Evolutionary conservation across 768 basidiomycete genomes (phyloP), one percentile per base, ranked within the genome.

Genomic region (Boletus reticuloceps): DNA sequence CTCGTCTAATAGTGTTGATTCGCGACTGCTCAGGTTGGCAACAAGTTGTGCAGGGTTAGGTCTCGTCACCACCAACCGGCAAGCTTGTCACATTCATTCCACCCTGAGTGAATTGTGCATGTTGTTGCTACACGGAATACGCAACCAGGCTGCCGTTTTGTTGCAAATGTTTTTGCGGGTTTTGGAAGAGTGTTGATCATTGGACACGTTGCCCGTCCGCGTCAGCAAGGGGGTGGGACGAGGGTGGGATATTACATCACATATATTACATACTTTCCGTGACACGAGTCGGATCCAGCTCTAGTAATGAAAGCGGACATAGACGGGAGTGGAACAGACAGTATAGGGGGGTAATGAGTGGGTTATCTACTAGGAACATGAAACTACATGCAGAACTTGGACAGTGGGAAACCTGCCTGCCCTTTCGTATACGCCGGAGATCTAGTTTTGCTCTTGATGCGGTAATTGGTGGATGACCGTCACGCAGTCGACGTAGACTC

Each of bases 171-270:
- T 42, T 25, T 22, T 10, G 25, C 42, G 16, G 10, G 36, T 25
- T 44, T 12, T 25, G 7, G 17, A 17, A 11, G n/a, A 53, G 43
- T 3, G 20, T 41, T 40, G 51, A 56, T 57, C 31, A 38, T 45
- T 14, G 50, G 38, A 52, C 61, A 62, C 49, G 55, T 44, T 48
- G 59, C 47, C 47, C 29, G 41, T n/a, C n/a, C n/a, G n/a, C n/a
- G n/a, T 58, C 51, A 42, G 29, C 34, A 16, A 25, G 25, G 29
- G 25, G 38, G n/a, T 19, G 16, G 19, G 29, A 4, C n/a, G n/a
- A n/a, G n/a, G n/a, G n/a, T n/a, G n/a, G n/a, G n/a, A n/a, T n/a
- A n/a, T 39, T 5, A 12, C 34, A 36, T 36, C 34, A 36, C 14
- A 22, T 22, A 22, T 22, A 32, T 56, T 42, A 41, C 47, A 47